Base-by-base conservation (phyloP, 495 filamentous ascomycete species). In the Echria macrotheca region DNA sequence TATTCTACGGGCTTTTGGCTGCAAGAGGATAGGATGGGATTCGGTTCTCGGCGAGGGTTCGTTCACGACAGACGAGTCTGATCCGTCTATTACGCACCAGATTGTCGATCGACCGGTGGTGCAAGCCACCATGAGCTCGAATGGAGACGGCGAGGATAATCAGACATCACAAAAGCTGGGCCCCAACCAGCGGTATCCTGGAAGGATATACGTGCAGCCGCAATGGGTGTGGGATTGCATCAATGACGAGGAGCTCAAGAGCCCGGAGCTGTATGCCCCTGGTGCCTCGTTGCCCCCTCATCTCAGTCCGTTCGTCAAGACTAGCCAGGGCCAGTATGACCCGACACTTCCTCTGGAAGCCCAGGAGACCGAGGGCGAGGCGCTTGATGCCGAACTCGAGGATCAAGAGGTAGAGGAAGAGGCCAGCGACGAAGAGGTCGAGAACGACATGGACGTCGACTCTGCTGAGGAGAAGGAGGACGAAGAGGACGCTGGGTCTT, bases 151-250 rank as follows among this genome's bases (percentile, higher is more conserved):
- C 1, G 73, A 78, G 38, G 76, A 81, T 50, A 80, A 79, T 52
- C 73, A 77, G 63, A 79, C 72, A 54, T 62, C 61, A 37, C 73
- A 70, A 60, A 73, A 66, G 57, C 70, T 78, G 57, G 79, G 46
- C 53, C 73, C 59, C 21, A 72, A 74, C 60, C 77, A 80, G 49
- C 79, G 91, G 26, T 82, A 96, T 50, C 90, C 91, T 6, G 91
- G 90, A 19, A 75, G 93, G 39, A 90, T 83, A 37, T 97, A 97
- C 56, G 67, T 98, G 40, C 93, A 98, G 69, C 93, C 93, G 17
- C 93, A 98, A 63, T 98, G 95, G 89, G 79, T 98, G 11, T 98
- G 93, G 93, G 93, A 98, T 54, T 88, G 86, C 60, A 70, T 96
- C 56, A 98, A 98, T 66, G 82, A 86, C 21, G 87, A 87, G 32